phyloP scores from a whole-genome alignment of 2,329 filamentous ascomycete genomes.

The Blumeria graminis region DNA sequence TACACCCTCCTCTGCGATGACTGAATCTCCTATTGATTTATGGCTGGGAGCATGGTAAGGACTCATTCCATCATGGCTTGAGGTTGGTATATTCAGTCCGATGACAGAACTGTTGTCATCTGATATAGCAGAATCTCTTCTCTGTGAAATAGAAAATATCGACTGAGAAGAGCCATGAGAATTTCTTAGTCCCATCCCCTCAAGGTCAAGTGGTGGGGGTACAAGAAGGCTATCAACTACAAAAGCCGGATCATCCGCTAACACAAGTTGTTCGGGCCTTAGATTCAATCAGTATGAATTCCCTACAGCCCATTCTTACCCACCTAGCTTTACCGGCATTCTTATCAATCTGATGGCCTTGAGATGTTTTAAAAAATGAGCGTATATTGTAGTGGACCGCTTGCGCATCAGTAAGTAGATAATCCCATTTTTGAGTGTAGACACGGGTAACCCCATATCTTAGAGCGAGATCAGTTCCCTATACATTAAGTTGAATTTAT shows the following conservation, averaged over 20 bases:
- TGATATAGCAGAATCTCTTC: slow-evolving; percentile 7
- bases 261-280: slow-evolving; percentile 51
- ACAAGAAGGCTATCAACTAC: slow-evolving; percentile 36
- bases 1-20: slow-evolving; percentile 10
- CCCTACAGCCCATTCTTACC: slow-evolving; percentile 9
- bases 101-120: slow-evolving; percentile 15
- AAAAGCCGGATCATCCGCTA: slow-evolving; percentile 68
- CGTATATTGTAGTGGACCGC: slow-evolving; percentile 51
- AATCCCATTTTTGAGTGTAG: slow-evolving; percentile 67
- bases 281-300: not conserved
- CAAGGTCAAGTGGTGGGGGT: slow-evolving; percentile 28
- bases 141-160: slow-evolving; percentile 13
- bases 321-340: slow-evolving; percentile 51
- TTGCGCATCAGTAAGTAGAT: slow-evolving; percentile 61
- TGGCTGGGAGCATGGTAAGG: slow-evolving; percentile 11
- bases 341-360: slow-evolving; percentile 38
- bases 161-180: slow-evolving; percentile 12
- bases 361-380: slow-evolving; percentile 33
- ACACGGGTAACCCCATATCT: slow-evolving; percentile 64
- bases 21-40: slow-evolving; percentile 15
- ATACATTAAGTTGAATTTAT: not conserved
- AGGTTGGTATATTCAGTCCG: slow-evolving; percentile 24
- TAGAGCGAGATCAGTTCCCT: not conserved
- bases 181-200: slow-evolving; percentile 10
- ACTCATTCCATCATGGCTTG: slow-evolving; percentile 18